Evolutionary conservation across 805 yeast species (phyloP).

Genomic region (Pichia nakasei): DNA sequence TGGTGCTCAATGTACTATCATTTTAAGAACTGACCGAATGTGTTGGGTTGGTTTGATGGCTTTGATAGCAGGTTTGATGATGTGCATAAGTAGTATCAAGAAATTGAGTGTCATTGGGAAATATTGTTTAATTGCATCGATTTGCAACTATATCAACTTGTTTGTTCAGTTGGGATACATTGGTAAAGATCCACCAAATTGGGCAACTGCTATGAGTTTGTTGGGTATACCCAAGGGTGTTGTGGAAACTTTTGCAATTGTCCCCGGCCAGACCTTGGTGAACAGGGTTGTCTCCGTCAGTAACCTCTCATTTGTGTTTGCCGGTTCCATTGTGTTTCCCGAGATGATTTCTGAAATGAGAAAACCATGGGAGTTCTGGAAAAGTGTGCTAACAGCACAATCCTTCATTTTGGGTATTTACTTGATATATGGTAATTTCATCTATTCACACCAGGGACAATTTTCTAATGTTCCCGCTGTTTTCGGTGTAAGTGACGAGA

Average conservation of each 20-base stretch:
- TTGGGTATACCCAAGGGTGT: constrained; percentile 18
- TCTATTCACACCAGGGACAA: constrained; percentile 39
- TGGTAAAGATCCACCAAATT: constrained; percentile 13
- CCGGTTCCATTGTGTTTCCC: constrained; percentile 42
- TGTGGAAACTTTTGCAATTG: constrained; percentile 9
- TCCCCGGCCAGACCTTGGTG: constrained; percentile 15
- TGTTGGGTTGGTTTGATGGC: constrained; percentile 33
- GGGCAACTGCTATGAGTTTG: constrained; percentile 14
- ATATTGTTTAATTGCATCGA: constrained; percentile 13
- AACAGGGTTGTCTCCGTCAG: constrained; percentile 31
- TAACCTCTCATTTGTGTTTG: constrained; percentile 41
- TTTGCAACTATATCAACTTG: constrained; percentile 13
- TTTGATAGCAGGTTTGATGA: constrained; percentile 32
- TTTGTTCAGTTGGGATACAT: constrained; percentile 14
- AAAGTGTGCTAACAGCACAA: constrained; percentile 37
- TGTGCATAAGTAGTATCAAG: constrained; percentile 34
- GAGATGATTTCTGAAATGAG: constrained; percentile 42
- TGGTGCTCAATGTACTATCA: constrained; percentile 33
- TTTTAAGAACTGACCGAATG: constrained; percentile 25
- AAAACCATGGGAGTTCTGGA: constrained; percentile 40
- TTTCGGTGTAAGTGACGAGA: constrained; percentile 29
- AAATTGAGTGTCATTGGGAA: constrained; percentile 29
- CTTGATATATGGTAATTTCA: constrained; percentile 34
- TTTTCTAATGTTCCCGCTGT: constrained; percentile 35
- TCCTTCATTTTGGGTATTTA: constrained; percentile 31